Conservation (phyloP, 495 filamentous ascomycete species). For the Cryomyces antarcticus region DNA sequence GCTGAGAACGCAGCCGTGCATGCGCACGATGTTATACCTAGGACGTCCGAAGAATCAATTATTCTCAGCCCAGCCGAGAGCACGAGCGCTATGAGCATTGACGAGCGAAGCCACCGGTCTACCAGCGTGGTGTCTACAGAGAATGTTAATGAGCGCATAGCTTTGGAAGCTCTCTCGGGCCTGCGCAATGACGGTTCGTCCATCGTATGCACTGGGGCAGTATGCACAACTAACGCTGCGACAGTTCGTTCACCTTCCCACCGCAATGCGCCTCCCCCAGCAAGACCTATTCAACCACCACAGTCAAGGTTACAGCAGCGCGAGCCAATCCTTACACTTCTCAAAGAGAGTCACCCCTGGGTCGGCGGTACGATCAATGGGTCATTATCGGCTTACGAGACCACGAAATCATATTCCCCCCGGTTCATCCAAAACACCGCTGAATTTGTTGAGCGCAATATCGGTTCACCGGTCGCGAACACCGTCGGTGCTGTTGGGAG, state of each 20-base stretch:
- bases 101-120: constrained; percentile 2
- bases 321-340: constrained; percentile 59
- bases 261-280: constrained; percentile 16
- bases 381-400: constrained; percentile 61
- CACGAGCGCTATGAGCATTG: constrained; percentile 10
- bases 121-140: constrained; percentile 41
- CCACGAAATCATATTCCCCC: constrained; percentile 70
- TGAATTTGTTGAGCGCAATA: constrained; percentile 67
- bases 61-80: background rate
- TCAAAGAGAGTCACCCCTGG: constrained; percentile 61
- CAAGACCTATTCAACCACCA: constrained; percentile 3
- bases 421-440: constrained; percentile 57
- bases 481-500: constrained; percentile 64
- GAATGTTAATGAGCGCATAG: constrained; percentile 59
- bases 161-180: constrained; percentile 70
- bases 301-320: constrained; percentile 18
- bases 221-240: constrained; percentile 20
- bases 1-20: constrained; percentile 2
- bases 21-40: constrained; percentile 5
- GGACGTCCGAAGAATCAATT: constrained; percentile 8
- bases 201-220: background rate
- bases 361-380: constrained; percentile 62
- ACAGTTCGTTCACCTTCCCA: constrained; percentile 21
- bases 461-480: constrained; percentile 59
- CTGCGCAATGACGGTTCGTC: constrained; percentile 52